Percentiles rank a stretch among this genome's conserved stretches.
Conservation (phyloP, 495 filamentous ascomycete species). For the Podospora pseudocomata region DNA sequence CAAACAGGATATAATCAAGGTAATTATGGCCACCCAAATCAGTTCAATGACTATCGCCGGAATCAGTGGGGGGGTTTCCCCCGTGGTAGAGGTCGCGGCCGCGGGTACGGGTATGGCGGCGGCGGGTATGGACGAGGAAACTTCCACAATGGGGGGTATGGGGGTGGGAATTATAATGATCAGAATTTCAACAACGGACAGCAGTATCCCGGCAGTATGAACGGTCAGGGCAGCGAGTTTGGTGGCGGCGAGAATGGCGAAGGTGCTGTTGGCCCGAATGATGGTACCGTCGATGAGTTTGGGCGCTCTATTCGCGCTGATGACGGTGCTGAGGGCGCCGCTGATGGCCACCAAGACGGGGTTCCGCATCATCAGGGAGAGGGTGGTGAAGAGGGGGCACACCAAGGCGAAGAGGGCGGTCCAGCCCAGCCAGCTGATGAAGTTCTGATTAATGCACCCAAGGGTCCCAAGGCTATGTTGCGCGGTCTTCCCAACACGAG, state of each 20-base stretch:
- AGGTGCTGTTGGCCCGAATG: conserved; percentile 9
- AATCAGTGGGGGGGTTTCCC: conserved; percentile 38
- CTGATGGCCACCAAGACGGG: conserved; percentile 21
- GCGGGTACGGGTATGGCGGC: conserved; percentile 47
- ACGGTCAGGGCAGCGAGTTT: conserved; percentile 19
- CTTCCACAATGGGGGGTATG: conserved; percentile 26
- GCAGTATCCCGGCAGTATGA: conserved; percentile 21
- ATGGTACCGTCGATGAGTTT: conserved; percentile 50
- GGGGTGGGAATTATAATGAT: conserved; percentile 28
- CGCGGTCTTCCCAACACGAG: conserved; percentile 78
- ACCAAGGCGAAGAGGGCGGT: conserved; percentile 5
- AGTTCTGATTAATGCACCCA: conserved; percentile 67
- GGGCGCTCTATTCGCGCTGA: conserved; percentile 45
- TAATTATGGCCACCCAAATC: conserved; percentile 57
- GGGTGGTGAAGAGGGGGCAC: not conserved
- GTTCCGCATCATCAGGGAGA: not conserved
- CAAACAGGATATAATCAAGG: conserved; percentile 56
- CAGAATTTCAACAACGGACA: conserved; percentile 24
- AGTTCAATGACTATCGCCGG: conserved; percentile 63
- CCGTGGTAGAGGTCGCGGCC: conserved; percentile 63
- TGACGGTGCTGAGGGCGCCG: conserved; percentile 24
- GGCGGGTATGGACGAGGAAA: conserved; percentile 51
- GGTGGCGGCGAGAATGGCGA: conserved; percentile 15
- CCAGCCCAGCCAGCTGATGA: conserved; percentile 32
- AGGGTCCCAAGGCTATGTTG: conserved; percentile 89